Base-by-base conservation (phyloP, 176 grass and related monocot genomes). In the Carex pumila region DNA sequence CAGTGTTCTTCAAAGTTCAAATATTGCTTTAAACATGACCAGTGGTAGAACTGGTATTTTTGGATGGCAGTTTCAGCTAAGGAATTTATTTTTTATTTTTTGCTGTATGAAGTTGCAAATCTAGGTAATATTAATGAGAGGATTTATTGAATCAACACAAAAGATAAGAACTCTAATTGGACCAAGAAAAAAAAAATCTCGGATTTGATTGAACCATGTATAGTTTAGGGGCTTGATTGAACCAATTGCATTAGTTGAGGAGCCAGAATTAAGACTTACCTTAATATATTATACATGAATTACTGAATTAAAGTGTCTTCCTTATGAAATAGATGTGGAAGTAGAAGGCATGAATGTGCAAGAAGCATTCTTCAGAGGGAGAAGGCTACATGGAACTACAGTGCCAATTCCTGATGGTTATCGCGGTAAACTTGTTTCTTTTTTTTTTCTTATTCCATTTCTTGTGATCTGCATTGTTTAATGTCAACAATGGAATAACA, bases 281-380 rank as follows among this genome's bases (percentile, higher is more conserved):
- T 39, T 14, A 68, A 7, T 29, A 14, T 18, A 39, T 18, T 34
- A 61, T 61, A 10, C n/a, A 41, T 61, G 10, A 62, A 81, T 1
- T 3, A 1, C 7, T 62, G 61, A 81, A 62, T 63, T 30, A 18
- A 19, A 62, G 34, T 66, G 36, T 65, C 12, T 68, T 54, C 17
- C n/a, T 82, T 34, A 17, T 65, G 61, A 81, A 41, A 50, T 77
- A 98, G 95, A 88, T 30, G 72, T 83, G 71, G 89, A 91, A 60
- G 82, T 95, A 74, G 95, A 95, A n/a, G 91, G 91, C 15, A 65
- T 94, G 64, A 89, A 22, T 81, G 88, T 98, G 85, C 85, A 98
- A 81, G 96, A 98, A 86, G 88, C 91, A 1, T 95, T 92, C 89
- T 95, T 95, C 79, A 90, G 96, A 67, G 96, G 96, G 58, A 98